Evolutionary conservation across 768 basidiomycete genomes (phyloP).

Genomic region (Agrocybe chaxingu): DNA sequence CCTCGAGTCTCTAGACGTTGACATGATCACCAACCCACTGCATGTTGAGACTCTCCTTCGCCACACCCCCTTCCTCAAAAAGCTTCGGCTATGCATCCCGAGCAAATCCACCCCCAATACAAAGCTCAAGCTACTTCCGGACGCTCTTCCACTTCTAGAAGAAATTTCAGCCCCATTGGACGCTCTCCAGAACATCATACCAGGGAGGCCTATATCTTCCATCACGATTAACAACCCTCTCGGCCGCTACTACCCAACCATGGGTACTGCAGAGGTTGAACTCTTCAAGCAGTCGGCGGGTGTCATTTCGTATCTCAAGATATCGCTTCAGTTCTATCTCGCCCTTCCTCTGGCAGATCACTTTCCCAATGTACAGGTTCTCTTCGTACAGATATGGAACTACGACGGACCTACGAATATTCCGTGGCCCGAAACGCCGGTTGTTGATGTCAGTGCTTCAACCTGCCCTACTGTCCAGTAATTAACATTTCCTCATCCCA

Average conservation of each 20-base stretch:
- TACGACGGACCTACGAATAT: neutral
- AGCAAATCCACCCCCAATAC: neutral
- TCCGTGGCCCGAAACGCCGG: neutral
- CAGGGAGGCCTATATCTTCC: neutral
- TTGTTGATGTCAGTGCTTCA: neutral
- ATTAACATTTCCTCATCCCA: neutral
- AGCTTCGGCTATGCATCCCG: too few species aligned
- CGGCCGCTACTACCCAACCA: neutral
- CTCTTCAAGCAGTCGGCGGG: neutral
- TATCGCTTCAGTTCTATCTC: neutral
- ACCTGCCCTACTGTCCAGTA: neutral
- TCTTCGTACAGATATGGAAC: neutral
- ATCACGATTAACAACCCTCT: neutral
- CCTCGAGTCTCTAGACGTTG: neutral
- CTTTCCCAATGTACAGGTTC: conserved; percentile 2
- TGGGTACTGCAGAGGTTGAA: neutral
- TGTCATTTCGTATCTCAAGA: neutral
- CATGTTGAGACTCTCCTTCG: too few species aligned
- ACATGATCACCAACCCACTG: too few species aligned
- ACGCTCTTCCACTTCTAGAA: neutral
- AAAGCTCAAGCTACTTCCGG: neutral
- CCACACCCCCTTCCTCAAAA: too few species aligned
- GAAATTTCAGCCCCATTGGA: neutral
- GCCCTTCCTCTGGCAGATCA: conserved; percentile 3
- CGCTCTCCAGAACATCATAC: neutral